These are phyloP conservation scores for Sporothrix pseudoabietina DNA, from an alignment of 2,329 filamentous ascomycete genomes.

Conservation along the genomic window DNA sequence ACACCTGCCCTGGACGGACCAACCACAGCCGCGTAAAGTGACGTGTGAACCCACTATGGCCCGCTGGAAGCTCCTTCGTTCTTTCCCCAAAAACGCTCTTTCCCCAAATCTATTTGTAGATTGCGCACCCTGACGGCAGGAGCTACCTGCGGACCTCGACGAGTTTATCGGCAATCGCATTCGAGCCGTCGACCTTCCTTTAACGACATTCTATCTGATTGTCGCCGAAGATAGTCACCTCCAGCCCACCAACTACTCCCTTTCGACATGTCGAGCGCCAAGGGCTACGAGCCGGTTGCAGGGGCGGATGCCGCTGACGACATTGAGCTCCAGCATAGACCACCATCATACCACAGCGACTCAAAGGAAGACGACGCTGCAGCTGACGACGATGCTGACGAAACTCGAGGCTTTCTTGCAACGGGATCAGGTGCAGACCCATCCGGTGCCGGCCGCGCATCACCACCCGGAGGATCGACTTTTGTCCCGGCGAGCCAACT, in stretches of 20 bases:
- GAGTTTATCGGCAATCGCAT: not conserved
- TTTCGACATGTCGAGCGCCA: constrained; percentile 8
- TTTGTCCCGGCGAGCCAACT: not conserved
- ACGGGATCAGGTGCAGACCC: not conserved
- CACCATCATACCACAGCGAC: not conserved
- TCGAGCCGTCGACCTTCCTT: not conserved
- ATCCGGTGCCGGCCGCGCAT: not conserved
- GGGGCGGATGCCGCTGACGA: constrained; percentile 22
- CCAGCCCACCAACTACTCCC: not conserved
- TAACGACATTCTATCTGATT: not conserved
- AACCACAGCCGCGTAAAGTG: constrained; percentile 26
- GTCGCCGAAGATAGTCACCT: not conserved
- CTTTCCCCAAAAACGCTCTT: not conserved
- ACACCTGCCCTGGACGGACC: not conserved
- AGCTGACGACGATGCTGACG: constrained; percentile 23
- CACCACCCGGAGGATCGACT: not conserved
- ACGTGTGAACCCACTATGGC: constrained; percentile 1
- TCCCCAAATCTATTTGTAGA: not conserved
- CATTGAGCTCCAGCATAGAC: constrained; percentile 20
- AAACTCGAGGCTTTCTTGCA: constrained; percentile 29
- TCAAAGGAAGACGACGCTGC: constrained; percentile 21
- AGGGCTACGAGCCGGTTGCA: constrained; percentile 29
- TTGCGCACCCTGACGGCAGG: constrained; percentile 11
- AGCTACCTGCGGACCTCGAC: not conserved
- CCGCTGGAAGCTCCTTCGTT: not conserved